These are phyloP conservation scores for Podospora tetraspora DNA, from an alignment of 495 filamentous ascomycete species.

Conservation along the genomic window DNA sequence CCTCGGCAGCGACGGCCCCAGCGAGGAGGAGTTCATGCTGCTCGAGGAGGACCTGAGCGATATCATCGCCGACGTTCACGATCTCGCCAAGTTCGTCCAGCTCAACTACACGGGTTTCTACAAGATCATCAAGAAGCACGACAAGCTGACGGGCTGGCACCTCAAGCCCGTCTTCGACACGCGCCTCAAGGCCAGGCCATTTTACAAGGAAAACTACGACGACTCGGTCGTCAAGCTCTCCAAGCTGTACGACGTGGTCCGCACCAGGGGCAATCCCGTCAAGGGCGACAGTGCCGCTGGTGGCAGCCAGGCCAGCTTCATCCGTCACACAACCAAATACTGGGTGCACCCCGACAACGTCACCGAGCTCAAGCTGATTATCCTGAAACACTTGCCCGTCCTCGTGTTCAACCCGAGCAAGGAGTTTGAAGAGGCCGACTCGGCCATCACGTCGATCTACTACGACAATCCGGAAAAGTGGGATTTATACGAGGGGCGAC, in stretches of 20 bases:
- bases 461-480: conserved; percentile 91
- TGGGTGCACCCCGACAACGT: conserved; percentile 99
- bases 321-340: conserved; percentile 97
- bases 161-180: conserved; percentile 91
- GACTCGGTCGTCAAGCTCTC: conserved; percentile 93
- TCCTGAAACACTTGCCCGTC: conserved; percentile 95
- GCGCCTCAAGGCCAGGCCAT: conserved; percentile 88
- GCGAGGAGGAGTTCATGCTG: conserved; percentile 88
- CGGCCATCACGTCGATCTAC: conserved; percentile 97
- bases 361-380: conserved; percentile 93
- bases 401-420: conserved; percentile 97
- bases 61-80: conserved; percentile 97
- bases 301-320: conserved; percentile 89
- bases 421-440: conserved; percentile 84
- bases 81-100: conserved; percentile 96
- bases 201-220: conserved; percentile 98
- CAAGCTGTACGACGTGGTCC: conserved; percentile 88
- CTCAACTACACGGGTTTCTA: conserved; percentile 99
- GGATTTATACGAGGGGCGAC: conserved; percentile 85
- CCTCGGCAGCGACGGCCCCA: conserved; percentile 52
- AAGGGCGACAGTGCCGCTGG: conserved; percentile 89
- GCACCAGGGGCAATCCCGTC: conserved; percentile 85
- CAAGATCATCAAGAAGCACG: conserved; percentile 99
- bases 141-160: conserved; percentile 95
- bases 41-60: conserved; percentile 94